These are phyloP conservation scores for Sisymbrium altissimum DNA, from an alignment of 345 rosid genomes.

Conservation along the genomic window DNA sequence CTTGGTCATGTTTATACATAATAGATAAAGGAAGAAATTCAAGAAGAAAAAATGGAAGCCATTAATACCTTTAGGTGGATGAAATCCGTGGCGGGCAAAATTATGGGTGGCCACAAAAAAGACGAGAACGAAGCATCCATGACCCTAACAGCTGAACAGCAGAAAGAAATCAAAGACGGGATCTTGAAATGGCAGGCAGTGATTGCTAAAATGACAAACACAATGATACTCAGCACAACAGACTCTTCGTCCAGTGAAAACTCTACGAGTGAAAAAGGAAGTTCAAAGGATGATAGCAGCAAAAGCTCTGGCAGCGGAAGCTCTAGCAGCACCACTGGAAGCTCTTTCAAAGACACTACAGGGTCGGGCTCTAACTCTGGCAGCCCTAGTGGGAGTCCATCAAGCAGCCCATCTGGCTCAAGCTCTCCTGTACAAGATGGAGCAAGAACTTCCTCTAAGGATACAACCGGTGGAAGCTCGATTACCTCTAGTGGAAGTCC, in stretches of 20 bases:
- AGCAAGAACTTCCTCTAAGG: background rate
- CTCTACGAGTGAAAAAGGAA: background rate
- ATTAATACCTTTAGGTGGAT: constrained; percentile 6
- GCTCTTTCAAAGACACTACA: constrained; percentile 2
- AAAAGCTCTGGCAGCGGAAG: background rate
- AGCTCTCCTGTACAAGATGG: background rate
- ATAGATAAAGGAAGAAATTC: constrained; percentile 1
- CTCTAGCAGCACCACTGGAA: background rate
- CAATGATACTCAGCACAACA: constrained; percentile 13
- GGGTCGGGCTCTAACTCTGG: background rate
- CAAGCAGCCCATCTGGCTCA: background rate
- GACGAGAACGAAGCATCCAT: background rate
- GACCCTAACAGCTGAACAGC: constrained; percentile 23
- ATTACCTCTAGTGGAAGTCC: background rate
- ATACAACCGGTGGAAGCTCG: background rate
- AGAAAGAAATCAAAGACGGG: constrained; percentile 30
- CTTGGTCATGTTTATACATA: background rate
- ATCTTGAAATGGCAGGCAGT: constrained; percentile 21
- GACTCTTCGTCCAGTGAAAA: background rate
- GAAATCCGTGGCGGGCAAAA: constrained; percentile 6
- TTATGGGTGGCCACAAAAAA: background rate
- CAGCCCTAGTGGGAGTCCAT: constrained; percentile 18
- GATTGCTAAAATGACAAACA: constrained; percentile 10
- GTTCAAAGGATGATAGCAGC: background rate
- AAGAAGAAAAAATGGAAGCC: constrained; percentile 22